Evolutionary conservation across 2,329 filamentous ascomycete genomes (phyloP).

Genomic region (Aspergillus ochraceoroseus): DNA sequence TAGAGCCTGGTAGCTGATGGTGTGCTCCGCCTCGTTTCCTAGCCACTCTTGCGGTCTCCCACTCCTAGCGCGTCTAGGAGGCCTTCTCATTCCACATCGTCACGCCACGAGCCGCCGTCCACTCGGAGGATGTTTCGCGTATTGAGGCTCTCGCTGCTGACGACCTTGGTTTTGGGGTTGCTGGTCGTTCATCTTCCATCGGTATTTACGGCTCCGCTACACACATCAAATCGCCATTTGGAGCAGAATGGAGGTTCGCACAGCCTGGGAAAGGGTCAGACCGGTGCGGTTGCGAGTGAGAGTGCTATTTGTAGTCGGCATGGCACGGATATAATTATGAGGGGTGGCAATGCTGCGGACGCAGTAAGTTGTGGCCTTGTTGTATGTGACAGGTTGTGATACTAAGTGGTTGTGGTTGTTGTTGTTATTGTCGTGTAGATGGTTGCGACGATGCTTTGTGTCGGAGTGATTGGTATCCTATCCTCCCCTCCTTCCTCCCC

Average conservation of each 20-base stretch:
- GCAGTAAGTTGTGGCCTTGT: conserved; percentile 46
- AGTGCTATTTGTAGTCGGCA: conserved; percentile 64
- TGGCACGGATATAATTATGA: conserved; percentile 58
- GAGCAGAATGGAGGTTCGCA: neutral
- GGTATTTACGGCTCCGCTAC: conserved; percentile 23
- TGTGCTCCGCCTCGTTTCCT: conserved; percentile 5
- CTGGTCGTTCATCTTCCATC: conserved; percentile 23
- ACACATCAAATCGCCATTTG: conserved; percentile 8
- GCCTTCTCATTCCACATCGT: neutral
- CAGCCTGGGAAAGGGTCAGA: conserved; percentile 22
- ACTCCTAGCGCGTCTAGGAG: neutral
- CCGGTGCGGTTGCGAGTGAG: conserved; percentile 67
- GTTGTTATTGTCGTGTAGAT: conserved; percentile 39
- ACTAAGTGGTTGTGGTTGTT: neutral
- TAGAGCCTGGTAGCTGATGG: conserved; percentile 5
- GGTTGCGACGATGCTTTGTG: conserved; percentile 68
- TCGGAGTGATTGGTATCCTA: conserved; percentile 60
- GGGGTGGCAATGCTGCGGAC: conserved; percentile 69
- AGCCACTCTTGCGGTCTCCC: conserved; percentile 16
- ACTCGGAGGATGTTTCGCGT: conserved; percentile 19
- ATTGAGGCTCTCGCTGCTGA: conserved; percentile 18
- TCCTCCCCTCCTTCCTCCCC: no score
- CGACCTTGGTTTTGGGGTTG: conserved; percentile 21
- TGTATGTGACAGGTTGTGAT: neutral
- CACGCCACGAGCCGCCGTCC: conserved; percentile 1